Evolutionary conservation across 768 basidiomycete species (phyloP), one percentile per base, ranked within the genome.

Genomic region (Jaapia argillacea): DNA sequence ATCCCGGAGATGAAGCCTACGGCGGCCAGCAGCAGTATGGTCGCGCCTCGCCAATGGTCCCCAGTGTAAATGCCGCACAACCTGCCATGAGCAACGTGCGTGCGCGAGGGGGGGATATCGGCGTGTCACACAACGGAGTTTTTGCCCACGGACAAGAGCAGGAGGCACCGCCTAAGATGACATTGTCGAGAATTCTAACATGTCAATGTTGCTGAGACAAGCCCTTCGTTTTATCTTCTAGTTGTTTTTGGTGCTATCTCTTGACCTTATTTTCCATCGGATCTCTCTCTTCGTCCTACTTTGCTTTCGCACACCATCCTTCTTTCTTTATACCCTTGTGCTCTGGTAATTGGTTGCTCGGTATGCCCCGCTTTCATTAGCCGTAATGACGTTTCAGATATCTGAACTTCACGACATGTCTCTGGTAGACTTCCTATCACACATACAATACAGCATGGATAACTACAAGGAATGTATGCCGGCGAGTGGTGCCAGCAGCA

Each of bases 31-130:
- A 73, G 54, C 73, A 66, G 44, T 89, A 89, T 53, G 82, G 83
- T n/a, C 76, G 84, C 41, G 72, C 76, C 23, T 88, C 86, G 31
- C 86, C 85, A 14, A 90, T 90, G 86, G 74, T 86, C 43, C 74
- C 83, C 22, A 78, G 69, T 41, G 70, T 77, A 37, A 75, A 73
- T 33, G 79, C 77, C 28, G 82, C 72, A 24, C 80, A 80, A 43
- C 83, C 81, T 22, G 83, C 83, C 24, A 61, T 87, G 48, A 85
- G 78, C 61, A 74, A 76, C 52, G 74, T 83, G 45, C 78, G 84
- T 41, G 85, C 81, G 44, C 67, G 70, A 53, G 83, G 68, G 42
- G 85, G 80, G 26, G 80, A 84, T 58, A 66, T 75, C 16, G 83
- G 85, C 36, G 70, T 74, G 47, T 73, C 79, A 42, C 75, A 77